Evolutionary conservation across 768 basidiomycete genomes (phyloP).

Genomic region (Pleurotus sapidus): DNA sequence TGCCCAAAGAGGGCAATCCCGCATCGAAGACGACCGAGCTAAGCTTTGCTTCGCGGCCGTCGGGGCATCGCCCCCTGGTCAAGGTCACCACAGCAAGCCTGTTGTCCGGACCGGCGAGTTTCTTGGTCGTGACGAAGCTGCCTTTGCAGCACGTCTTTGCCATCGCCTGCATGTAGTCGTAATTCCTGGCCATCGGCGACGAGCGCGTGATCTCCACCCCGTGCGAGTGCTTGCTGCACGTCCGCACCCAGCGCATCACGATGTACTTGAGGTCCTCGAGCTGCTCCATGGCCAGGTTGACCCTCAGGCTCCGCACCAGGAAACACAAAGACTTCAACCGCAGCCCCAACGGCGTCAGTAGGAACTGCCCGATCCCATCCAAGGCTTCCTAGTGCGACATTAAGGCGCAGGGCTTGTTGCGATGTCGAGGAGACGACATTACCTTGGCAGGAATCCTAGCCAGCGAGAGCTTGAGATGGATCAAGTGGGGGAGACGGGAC

Average conservation of each 20-base stretch:
- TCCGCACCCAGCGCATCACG: background rate
- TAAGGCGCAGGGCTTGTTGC: background rate
- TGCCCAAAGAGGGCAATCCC: too few species aligned
- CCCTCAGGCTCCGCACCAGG: too few species aligned
- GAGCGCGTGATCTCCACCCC: background rate
- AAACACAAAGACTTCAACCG: too few species aligned
- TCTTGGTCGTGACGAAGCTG: background rate
- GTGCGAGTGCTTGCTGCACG: background rate
- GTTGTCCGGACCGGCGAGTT: too few species aligned
- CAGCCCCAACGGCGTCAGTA: too few species aligned
- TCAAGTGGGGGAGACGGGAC: background rate
- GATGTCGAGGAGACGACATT: too few species aligned
- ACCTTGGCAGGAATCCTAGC: background rate
- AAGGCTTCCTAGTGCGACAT: background rate
- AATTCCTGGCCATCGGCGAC: background rate
- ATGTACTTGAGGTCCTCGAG: background rate
- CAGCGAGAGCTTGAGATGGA: constrained; percentile 2
- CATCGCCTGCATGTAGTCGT: background rate
- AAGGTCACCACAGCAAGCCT: background rate
- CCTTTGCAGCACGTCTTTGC: background rate
- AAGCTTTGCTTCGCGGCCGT: too few species aligned
- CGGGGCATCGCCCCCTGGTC: background rate
- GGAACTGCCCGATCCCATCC: too few species aligned
- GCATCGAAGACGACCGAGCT: too few species aligned
- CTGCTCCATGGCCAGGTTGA: background rate